These are phyloP conservation scores for Chrysoporthe puriensis DNA, from an alignment of 2,329 filamentous ascomycete genomes.

Conservation along the genomic window DNA sequence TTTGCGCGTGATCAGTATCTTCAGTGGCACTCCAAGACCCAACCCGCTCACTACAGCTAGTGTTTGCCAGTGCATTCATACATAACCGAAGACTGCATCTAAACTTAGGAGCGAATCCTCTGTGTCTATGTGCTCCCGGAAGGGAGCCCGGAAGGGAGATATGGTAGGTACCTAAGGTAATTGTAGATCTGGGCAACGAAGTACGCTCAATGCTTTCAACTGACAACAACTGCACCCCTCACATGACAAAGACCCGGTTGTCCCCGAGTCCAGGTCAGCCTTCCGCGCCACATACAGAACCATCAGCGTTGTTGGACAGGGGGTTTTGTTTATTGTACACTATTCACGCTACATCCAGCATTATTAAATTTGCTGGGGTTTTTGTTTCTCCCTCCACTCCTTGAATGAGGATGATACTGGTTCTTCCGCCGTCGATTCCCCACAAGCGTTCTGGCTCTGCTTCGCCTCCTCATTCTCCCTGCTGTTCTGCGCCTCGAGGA, in stretches of 20 bases:
- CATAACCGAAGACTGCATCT: not conserved
- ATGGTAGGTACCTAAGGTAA: too few species aligned
- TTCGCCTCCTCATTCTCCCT: not conserved
- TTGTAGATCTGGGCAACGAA: too few species aligned
- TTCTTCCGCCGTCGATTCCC: not conserved
- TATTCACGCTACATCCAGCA: not conserved
- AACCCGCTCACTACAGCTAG: not conserved
- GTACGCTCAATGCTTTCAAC: not conserved
- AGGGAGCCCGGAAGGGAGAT: too few species aligned
- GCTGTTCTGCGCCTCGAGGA: not conserved
- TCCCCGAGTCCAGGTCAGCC: not conserved
- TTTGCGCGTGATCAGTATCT: not conserved
- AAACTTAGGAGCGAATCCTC: not conserved
- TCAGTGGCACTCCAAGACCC: not conserved
- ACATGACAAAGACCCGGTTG: not conserved
- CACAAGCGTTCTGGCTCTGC: not conserved
- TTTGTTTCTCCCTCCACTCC: conserved; percentile 25
- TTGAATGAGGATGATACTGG: conserved; percentile 15
- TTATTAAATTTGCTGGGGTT: not conserved
- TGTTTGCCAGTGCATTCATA: not conserved
- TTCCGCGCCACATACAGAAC: not conserved
- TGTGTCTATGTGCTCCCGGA: not conserved
- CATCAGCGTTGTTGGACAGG: not conserved
- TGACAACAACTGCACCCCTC: not conserved
- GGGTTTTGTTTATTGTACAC: conserved; percentile 6